phyloP scores from a whole-genome alignment of 2,329 filamentous ascomycete genomes.

The Ascochyta koolunga region DNA sequence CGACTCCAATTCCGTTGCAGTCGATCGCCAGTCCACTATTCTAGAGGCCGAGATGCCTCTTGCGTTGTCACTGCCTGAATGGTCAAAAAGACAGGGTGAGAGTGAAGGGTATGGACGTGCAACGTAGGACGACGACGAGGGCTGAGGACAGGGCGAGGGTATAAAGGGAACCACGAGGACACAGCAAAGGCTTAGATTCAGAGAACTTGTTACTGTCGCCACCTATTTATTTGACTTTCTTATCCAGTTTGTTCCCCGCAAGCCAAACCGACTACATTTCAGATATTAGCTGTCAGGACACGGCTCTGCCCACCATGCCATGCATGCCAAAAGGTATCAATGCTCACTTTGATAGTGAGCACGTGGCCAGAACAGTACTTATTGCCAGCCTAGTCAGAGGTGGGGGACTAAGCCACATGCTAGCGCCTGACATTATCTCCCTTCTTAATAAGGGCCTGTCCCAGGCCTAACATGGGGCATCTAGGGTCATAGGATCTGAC shows the following conservation, averaged over 20 bases:
- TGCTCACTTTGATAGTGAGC: too few species aligned
- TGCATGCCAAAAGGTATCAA: too few species aligned
- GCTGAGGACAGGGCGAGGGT: background rate
- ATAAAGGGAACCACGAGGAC: background rate
- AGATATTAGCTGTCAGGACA: too few species aligned
- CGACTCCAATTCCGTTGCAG: slow-evolving; percentile 16
- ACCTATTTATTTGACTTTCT: slow-evolving; percentile 2
- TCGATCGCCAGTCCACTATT: slow-evolving; percentile 36
- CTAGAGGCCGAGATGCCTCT: slow-evolving; percentile 37
- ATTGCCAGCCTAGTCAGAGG: too few species aligned
- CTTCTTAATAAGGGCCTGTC: too few species aligned
- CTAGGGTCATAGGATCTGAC: too few species aligned
- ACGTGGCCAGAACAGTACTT: too few species aligned
- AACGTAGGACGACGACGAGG: slow-evolving; percentile 1
- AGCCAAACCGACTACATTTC: background rate
- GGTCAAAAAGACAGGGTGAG: background rate
- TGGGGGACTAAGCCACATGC: too few species aligned
- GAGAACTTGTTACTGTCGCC: slow-evolving; percentile 7
- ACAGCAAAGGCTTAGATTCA: background rate
- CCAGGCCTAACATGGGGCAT: too few species aligned
- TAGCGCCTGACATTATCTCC: too few species aligned
- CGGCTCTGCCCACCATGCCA: too few species aligned
- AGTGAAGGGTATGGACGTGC: slow-evolving; percentile 3
- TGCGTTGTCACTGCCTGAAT: slow-evolving; percentile 27
- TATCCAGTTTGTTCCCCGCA: background rate